A percentile compares a stretch with the other conserved stretches of the same genome.
Conservation (phyloP, 176 grass and related monocot species). For the Alopecurus myosuroides region DNA sequence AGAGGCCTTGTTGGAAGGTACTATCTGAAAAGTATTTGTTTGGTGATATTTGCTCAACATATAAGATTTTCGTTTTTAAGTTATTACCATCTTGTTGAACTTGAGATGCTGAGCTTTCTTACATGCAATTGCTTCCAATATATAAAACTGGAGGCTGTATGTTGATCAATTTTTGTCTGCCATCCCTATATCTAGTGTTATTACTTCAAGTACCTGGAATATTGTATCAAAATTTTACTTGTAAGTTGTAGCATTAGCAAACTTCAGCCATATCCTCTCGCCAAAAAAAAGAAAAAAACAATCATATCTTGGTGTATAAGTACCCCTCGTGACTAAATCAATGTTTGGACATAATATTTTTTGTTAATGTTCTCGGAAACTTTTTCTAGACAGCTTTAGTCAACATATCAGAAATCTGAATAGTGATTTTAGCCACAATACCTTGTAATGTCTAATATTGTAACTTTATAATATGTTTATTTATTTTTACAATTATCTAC, state of each 20-base stretch:
- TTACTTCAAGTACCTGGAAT: neutral
- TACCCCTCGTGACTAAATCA: neutral
- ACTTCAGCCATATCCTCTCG: neutral
- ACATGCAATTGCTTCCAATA: neutral
- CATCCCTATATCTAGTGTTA: neutral
- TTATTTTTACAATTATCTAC: neutral
- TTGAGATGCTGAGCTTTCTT: neutral
- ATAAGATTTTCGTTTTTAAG: neutral
- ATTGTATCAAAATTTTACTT: neutral
- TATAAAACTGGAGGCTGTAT: neutral
- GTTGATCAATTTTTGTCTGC: neutral
- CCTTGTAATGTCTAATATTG: neutral
- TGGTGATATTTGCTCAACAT: neutral
- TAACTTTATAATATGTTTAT: neutral
- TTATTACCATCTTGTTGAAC: neutral
- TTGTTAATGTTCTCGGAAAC: neutral
- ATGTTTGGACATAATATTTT: neutral
- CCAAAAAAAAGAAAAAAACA: no score
- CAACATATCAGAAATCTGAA: neutral
- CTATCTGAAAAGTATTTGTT: neutral
- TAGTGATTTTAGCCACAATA: neutral
- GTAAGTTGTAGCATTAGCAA: neutral
- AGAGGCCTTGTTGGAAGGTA: slow-evolving; percentile 75
- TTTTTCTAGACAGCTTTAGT: neutral
- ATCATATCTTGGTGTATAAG: neutral